Percentiles rank a stretch among this genome's conserved stretches.
phyloP scores from a whole-genome alignment of 192 early-diverging fungal species.

The Umbelopsis vinacea region DNA sequence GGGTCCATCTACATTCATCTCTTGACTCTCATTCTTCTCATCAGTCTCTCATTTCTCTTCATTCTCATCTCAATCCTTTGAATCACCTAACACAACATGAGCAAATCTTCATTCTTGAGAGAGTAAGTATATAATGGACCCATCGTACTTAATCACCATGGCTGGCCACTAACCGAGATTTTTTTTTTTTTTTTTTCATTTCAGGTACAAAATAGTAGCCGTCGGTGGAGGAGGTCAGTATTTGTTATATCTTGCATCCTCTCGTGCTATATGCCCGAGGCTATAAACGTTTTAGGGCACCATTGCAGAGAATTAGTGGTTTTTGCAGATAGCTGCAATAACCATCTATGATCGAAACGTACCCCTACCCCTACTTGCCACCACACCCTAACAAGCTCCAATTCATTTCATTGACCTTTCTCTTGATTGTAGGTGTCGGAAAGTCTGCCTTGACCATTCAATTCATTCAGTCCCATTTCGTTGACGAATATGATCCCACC shows the following conservation, averaged over 20 bases:
- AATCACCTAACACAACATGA: neutral
- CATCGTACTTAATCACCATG: no score
- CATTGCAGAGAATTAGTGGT: no score
- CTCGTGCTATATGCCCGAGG: no score
- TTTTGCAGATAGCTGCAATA: neutral
- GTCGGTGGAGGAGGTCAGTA: constrained; percentile 75
- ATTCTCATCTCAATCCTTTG: neutral
- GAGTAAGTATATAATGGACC: constrained; percentile 6
- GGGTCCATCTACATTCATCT: constrained; percentile 11
- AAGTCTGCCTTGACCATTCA: constrained; percentile 86
- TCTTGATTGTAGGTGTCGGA: constrained; percentile 55
- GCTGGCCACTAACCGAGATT: no score
- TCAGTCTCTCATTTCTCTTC: neutral
- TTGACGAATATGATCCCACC: constrained; percentile 95
- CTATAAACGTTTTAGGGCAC: no score
- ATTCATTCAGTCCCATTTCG: constrained; percentile 82
- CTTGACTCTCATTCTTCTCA: neutral
- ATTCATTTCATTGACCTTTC: neutral
- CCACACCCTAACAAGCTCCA: neutral
- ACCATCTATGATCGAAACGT: neutral
- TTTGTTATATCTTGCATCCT: neutral
- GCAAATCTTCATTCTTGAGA: constrained; percentile 25
- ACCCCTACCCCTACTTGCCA: neutral
- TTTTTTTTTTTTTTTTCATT: constrained; percentile 32
- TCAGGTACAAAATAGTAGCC: constrained; percentile 75